Conservation (phyloP, 2,329 filamentous ascomycete species). For the Aphanocladium album region DNA sequence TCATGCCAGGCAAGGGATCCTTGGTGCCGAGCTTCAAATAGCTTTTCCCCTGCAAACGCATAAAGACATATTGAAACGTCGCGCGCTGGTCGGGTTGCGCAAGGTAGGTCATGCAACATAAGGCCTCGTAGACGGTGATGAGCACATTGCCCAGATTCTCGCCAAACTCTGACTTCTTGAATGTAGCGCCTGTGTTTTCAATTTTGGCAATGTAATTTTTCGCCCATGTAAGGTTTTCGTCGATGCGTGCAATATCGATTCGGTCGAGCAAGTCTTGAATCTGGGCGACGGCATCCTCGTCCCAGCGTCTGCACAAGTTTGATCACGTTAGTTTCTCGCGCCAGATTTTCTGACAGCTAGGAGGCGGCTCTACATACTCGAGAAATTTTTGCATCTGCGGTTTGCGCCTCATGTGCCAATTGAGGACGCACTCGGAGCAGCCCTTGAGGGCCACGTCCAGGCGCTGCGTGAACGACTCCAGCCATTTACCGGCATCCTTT, state of each 20-base stretch:
- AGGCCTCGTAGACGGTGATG: slow-evolving; percentile 78
- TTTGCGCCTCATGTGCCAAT: slow-evolving; percentile 67
- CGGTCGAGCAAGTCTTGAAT: slow-evolving; percentile 54
- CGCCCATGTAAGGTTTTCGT: slow-evolving; percentile 53
- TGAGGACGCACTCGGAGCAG: slow-evolving; percentile 67
- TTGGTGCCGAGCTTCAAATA: slow-evolving; percentile 71
- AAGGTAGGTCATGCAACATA: slow-evolving; percentile 80
- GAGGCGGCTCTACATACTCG: slow-evolving; percentile 40
- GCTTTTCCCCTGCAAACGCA: slow-evolving; percentile 65
- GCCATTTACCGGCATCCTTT: slow-evolving; percentile 54
- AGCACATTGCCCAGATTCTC: slow-evolving; percentile 55
- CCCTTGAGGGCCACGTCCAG: slow-evolving; percentile 54
- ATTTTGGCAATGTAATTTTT: slow-evolving; percentile 50
- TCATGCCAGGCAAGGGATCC: slow-evolving; percentile 74
- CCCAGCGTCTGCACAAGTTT: slow-evolving; percentile 30
- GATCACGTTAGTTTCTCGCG: slow-evolving; percentile 16
- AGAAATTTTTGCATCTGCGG: slow-evolving; percentile 57
- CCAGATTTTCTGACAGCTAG: slow-evolving; percentile 17
- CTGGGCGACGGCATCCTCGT: slow-evolving; percentile 45
- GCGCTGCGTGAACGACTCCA: slow-evolving; percentile 52
- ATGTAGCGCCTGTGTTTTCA: slow-evolving; percentile 40
- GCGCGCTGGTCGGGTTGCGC: slow-evolving; percentile 44
- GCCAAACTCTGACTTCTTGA: slow-evolving; percentile 43
- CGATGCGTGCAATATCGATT: slow-evolving; percentile 58
- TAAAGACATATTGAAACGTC: slow-evolving; percentile 78